Evolutionary conservation across 2,329 filamentous ascomycete genomes (phyloP), one percentile per base, ranked within the genome.

Genomic region (Thielaviopsis ethacetica): DNA sequence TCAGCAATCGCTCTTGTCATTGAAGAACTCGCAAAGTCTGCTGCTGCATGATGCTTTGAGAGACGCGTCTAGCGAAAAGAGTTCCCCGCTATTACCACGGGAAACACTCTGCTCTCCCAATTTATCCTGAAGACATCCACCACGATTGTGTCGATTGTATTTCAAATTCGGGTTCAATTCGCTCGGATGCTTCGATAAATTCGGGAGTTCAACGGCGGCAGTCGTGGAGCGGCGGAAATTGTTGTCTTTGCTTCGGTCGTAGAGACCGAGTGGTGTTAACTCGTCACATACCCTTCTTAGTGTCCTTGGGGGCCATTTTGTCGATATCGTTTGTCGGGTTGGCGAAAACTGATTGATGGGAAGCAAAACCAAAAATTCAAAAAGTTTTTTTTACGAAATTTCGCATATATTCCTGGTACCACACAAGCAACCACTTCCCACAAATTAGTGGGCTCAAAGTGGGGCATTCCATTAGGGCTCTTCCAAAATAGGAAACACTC

Each of bases 1-100:
- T 84, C 81, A 85, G 81, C 82, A 85, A 82, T 83, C 81, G 82
- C 82, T 75, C 81, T 82, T 61, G 53, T 54, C 54, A 76, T 67
- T 69, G 73, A 67, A 81, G 80, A 84, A 85, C 82, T 84, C 82
- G 82, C 82, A 85, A 85, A 81, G 79, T 82, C 81, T 84, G 82
- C 82, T 85, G 76, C 78, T 83, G 82, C 82, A 81, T 77, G 76
- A 77, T 80, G 77, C 77, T 71, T 64, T 63, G 55, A 62, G 60
- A 61, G 59, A 21, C 41, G 51, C 24, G 56, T 57, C 57, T 50
- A 59, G 47, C n/a, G 5, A 53, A 13, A 41, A 54, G 10, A 24
- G 26, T 13, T 22, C 26, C 26, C 53, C 17, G 53, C 55, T 58
- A 61, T 57, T 62, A 63, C 61, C 64, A 59, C 60, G 34, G 26